A percentile compares a stretch with the other conserved stretches of the same genome.
These are phyloP conservation scores for Onygenales sp. DNA, from an alignment of 2,329 filamentous ascomycete species.

Conservation along the genomic window DNA sequence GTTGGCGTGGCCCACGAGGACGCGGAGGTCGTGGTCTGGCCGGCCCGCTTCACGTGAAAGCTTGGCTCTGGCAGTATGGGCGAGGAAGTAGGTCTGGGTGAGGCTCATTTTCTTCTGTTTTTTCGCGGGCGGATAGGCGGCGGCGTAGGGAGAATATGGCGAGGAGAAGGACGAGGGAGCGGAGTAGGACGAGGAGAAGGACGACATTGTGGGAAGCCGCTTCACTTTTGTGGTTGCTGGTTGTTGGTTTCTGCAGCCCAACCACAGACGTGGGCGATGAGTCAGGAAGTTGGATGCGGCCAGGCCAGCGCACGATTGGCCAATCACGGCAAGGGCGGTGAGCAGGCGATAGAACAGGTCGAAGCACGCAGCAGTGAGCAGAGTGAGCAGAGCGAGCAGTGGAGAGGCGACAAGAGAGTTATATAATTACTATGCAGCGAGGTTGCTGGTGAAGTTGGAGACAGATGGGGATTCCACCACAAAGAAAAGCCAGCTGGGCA, in stretches of 20 bases:
- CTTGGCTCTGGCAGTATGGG: conserved; percentile 93
- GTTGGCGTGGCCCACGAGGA: conserved; percentile 96
- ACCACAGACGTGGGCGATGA: too few species aligned
- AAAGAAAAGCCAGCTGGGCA: too few species aligned
- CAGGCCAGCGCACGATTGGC: not conserved
- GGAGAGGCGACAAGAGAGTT: too few species aligned
- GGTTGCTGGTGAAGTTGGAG: too few species aligned
- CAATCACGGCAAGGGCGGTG: not conserved
- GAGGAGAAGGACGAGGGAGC: not conserved
- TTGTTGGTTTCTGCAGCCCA: too few species aligned
- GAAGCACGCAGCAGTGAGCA: too few species aligned
- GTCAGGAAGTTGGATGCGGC: too few species aligned
- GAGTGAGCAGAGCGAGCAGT: too few species aligned
- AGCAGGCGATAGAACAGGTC: not conserved
- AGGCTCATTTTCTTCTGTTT: conserved; percentile 87
- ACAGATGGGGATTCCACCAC: too few species aligned
- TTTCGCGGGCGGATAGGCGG: conserved; percentile 23
- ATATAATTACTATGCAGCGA: too few species aligned
- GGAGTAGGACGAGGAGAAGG: not conserved
- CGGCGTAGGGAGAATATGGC: conserved; percentile 20
- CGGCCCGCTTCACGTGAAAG: conserved; percentile 84
- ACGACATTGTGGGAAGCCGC: not conserved
- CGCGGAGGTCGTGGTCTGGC: conserved; percentile 85
- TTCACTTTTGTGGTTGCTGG: not conserved
- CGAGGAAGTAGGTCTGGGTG: conserved; percentile 96